These are phyloP conservation scores for Fagopyrum tataricum DNA, from an alignment of 148 eudicot genomes.

Conservation along the genomic window DNA sequence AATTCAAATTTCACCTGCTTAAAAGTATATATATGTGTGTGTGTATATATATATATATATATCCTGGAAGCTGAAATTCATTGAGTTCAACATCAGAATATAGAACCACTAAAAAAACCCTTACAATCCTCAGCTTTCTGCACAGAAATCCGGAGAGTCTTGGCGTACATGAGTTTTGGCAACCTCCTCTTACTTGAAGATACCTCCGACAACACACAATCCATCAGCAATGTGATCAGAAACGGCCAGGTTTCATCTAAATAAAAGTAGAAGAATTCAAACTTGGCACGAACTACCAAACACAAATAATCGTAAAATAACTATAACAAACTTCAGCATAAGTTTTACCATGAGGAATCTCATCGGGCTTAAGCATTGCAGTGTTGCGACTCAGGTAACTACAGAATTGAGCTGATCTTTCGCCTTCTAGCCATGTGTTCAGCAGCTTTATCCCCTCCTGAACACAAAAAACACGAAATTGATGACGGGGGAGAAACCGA, in stretches of 20 bases:
- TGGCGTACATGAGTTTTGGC: constrained; percentile 72
- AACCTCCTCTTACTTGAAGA: constrained; percentile 65
- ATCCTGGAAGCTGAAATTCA: neutral
- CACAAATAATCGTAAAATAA: neutral
- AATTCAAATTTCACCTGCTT: neutral
- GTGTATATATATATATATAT: neutral
- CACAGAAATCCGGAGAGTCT: constrained; percentile 67
- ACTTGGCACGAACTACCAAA: neutral
- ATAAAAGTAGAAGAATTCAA: neutral
- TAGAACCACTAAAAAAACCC: constrained; percentile 32
- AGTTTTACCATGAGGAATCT: constrained; percentile 69
- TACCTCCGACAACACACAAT: constrained; percentile 60
- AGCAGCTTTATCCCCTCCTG: constrained; percentile 88
- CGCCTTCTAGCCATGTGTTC: constrained; percentile 82
- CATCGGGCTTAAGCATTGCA: constrained; percentile 47
- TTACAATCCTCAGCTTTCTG: constrained; percentile 71
- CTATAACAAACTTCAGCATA: neutral
- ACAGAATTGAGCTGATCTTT: constrained; percentile 59
- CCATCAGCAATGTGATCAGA: constrained; percentile 55
- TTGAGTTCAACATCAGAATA: neutral
- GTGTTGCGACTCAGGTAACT: constrained; percentile 53
- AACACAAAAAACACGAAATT: constrained; percentile 14
- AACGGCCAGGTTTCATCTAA: constrained; percentile 96
- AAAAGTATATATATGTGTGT: neutral
- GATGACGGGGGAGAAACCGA: neutral